Conservation (phyloP, 1,284 basidiomycete genomes). For the Malassezia caprae region DNA sequence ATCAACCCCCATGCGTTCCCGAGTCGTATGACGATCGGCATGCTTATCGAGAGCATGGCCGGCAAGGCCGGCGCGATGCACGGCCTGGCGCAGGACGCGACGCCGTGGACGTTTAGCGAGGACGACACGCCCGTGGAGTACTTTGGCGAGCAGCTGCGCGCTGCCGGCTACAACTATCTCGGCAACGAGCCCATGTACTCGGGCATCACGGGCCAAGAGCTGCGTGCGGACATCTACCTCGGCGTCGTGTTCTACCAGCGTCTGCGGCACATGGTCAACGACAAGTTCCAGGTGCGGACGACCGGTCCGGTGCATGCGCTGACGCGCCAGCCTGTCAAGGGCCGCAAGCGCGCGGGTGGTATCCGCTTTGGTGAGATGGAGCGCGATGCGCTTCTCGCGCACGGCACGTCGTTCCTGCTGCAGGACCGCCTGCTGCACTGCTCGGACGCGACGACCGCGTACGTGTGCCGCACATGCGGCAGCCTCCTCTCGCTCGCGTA, state of each 20-base stretch:
- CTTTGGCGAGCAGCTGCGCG: conserved; percentile 87
- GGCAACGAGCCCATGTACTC: conserved; percentile 99
- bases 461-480: conserved; percentile 93
- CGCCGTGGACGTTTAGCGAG: conserved; percentile 70
- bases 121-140: conserved; percentile 90
- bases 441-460: conserved; percentile 96
- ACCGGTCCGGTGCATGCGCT: conserved; percentile 92
- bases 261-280: conserved; percentile 96
- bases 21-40: conserved; percentile 98
- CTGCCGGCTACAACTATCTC: conserved; percentile 95
- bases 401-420: conserved; percentile 92
- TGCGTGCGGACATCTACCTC: conserved; percentile 95
- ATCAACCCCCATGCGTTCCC: conserved; percentile 99
- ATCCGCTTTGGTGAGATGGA: conserved; percentile 99
- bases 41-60: conserved; percentile 98
- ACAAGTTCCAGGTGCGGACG: conserved; percentile 98
- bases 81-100: conserved; percentile 93
- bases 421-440: conserved; percentile 99
- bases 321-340: conserved; percentile 96
- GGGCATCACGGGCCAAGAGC: conserved; percentile 95
- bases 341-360: conserved; percentile 93
- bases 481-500: conserved; percentile 76
- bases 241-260: conserved; percentile 98
- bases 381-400: conserved; percentile 92
- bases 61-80: conserved; percentile 98